phyloP scores from a whole-genome alignment of 2,329 filamentous ascomycete genomes.

The Xylariaceae sp. region DNA sequence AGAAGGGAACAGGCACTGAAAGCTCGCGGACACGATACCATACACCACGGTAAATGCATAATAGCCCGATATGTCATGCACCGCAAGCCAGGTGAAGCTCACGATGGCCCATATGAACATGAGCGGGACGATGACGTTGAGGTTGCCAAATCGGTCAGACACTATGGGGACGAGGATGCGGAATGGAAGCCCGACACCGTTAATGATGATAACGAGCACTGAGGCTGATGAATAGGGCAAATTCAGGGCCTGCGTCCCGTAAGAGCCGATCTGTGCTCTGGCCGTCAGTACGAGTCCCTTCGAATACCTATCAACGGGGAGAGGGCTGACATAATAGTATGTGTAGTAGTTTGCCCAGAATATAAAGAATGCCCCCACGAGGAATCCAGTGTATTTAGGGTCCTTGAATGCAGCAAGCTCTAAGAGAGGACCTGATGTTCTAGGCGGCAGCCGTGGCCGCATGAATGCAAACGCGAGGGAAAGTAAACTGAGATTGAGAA shows the following conservation, averaged over 20 bases:
- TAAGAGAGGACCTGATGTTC: slow-evolving; percentile 42
- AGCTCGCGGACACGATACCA: slow-evolving; percentile 44
- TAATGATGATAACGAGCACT: slow-evolving; percentile 49
- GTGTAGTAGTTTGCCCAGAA: slow-evolving; percentile 52
- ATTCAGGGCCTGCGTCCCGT: slow-evolving; percentile 42
- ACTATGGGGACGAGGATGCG: slow-evolving; percentile 47
- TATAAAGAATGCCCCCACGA: slow-evolving; percentile 46
- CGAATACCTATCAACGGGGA: neutral
- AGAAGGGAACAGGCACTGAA: slow-evolving; percentile 51
- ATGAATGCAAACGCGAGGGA: slow-evolving; percentile 64
- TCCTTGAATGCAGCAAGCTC: slow-evolving; percentile 43
- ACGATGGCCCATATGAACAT: slow-evolving; percentile 41
- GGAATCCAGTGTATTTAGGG: slow-evolving; percentile 44
- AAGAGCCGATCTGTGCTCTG: slow-evolving; percentile 42
- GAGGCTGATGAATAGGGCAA: slow-evolving; percentile 45
- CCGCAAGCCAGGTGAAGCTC: slow-evolving; percentile 48
- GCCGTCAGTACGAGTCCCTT: neutral
- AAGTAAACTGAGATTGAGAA: slow-evolving; percentile 80
- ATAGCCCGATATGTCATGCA: slow-evolving; percentile 42
- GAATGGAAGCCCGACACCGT: slow-evolving; percentile 48
- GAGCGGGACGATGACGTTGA: slow-evolving; percentile 46
- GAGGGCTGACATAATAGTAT: slow-evolving; percentile 49
- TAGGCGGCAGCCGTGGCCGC: slow-evolving; percentile 42
- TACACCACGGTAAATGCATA: slow-evolving; percentile 48
- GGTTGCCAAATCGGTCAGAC: slow-evolving; percentile 46